These are phyloP conservation scores for Chlamydomonas schloesseri DNA, from an alignment of 139 green algal genomes.

Conservation along the genomic window DNA sequence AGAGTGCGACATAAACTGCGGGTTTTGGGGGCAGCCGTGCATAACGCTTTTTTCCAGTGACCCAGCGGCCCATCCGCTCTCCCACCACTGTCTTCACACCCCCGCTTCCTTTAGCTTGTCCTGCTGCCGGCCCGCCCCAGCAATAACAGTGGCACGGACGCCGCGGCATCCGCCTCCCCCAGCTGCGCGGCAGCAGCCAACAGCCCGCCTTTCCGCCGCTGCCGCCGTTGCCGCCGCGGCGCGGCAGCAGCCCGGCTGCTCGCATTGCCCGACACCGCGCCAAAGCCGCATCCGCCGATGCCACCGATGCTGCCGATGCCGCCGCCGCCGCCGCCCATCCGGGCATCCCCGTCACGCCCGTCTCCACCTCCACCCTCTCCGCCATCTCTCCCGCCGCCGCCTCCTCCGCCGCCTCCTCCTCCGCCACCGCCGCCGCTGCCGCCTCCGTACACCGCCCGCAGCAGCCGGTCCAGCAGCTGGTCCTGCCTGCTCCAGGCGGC, in stretches of 20 bases:
- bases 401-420: too few species aligned
- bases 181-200: too few species aligned
- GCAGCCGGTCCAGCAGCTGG: slow-evolving; percentile 5
- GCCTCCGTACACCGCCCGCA: slow-evolving; percentile 27
- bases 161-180: neutral
- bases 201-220: neutral
- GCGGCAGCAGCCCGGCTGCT: too few species aligned
- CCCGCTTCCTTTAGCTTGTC: too few species aligned
- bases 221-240: neutral
- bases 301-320: neutral
- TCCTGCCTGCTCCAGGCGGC: slow-evolving; percentile 28
- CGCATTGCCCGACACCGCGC: neutral
- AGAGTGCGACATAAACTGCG: too few species aligned
- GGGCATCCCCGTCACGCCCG: neutral
- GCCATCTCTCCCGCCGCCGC: neutral
- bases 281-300: too few species aligned
- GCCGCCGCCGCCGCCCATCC: neutral
- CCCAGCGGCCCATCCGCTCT: too few species aligned
- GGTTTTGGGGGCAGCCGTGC: too few species aligned
- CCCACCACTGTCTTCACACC: too few species aligned
- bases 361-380: neutral
- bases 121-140: neutral
- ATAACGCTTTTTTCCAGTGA: too few species aligned
- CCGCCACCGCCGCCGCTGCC: too few species aligned
- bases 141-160: neutral